phyloP scores from a whole-genome alignment of 2,329 filamentous ascomycete genomes.

The Fusarium poae region DNA sequence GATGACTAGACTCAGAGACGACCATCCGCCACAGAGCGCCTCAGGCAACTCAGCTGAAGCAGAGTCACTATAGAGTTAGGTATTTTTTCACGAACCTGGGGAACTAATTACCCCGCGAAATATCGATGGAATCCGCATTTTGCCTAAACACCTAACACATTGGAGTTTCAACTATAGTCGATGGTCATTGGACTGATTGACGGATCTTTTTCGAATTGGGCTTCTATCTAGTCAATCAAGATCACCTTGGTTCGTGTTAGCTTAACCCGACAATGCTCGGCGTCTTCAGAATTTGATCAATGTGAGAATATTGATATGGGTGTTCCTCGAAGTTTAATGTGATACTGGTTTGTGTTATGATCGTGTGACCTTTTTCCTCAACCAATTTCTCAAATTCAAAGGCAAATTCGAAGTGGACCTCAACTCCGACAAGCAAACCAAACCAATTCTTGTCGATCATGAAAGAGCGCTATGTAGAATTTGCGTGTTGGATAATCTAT shows the following conservation, averaged over 20 bases:
- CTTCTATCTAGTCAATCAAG: background rate
- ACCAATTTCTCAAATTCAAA: background rate
- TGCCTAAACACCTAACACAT: constrained; percentile 3
- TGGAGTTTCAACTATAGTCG: background rate
- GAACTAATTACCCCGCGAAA: constrained; percentile 35
- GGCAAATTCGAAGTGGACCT: constrained; percentile 21
- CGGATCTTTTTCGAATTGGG: background rate
- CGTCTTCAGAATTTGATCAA: background rate
- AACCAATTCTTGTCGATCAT: constrained; percentile 5
- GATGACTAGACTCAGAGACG: constrained; percentile 33
- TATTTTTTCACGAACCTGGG: constrained; percentile 5
- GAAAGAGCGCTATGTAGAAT: constrained; percentile 17
- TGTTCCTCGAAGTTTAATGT: no score
- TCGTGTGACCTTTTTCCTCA: constrained; percentile 25
- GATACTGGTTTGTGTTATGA: no score
- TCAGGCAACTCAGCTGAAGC: constrained; percentile 15
- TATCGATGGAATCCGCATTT: constrained; percentile 1
- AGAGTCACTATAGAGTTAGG: background rate
- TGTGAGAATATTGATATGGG: no score
- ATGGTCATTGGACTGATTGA: constrained; percentile 21
- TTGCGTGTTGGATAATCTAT: constrained; percentile 1
- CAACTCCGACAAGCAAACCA: background rate
- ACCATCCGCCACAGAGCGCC: constrained; percentile 3
- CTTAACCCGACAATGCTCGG: background rate
- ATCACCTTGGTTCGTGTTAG: background rate